phyloP scores from a whole-genome alignment of 139 green algal species.

The Picochlorum sp. region DNA sequence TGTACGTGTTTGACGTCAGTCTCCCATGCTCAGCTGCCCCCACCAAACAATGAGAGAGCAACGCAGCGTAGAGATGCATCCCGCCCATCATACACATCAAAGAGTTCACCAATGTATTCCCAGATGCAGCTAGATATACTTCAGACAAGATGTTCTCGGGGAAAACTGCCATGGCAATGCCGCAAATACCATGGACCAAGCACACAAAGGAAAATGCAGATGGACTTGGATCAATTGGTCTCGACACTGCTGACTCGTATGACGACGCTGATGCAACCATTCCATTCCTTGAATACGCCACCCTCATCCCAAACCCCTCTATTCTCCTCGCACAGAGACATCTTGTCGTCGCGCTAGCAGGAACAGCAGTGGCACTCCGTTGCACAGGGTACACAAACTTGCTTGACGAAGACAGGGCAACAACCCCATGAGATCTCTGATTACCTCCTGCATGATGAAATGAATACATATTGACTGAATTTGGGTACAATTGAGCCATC shows the following conservation, averaged over 20 bases:
- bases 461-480: too few relatives aligned
- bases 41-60: constrained; percentile 23
- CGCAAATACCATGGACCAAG: not conserved
- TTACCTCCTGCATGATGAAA: too few relatives aligned
- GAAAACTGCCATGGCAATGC: constrained; percentile 3
- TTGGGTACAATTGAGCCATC: too few relatives aligned
- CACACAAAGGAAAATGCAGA: not conserved
- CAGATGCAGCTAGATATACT: constrained; percentile 6
- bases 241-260: not conserved
- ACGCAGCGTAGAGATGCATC: constrained; percentile 9
- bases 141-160: not conserved
- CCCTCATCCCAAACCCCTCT: too few relatives aligned
- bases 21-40: constrained; percentile 34
- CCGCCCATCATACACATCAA: constrained; percentile 1
- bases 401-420: too few relatives aligned
- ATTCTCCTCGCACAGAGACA: too few relatives aligned
- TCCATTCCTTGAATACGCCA: too few relatives aligned
- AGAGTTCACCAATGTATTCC: constrained; percentile 1
- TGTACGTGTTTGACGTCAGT: constrained; percentile 46
- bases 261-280: too few relatives aligned
- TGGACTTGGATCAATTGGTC: not conserved
- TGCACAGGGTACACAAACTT: too few relatives aligned
- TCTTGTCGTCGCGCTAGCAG: too few relatives aligned
- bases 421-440: too few relatives aligned
- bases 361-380: too few relatives aligned